Percentiles rank a stretch among this genome's conserved stretches.
These are phyloP conservation scores for Malus fusca DNA, from an alignment of 306 rosid species.

Conservation along the genomic window DNA sequence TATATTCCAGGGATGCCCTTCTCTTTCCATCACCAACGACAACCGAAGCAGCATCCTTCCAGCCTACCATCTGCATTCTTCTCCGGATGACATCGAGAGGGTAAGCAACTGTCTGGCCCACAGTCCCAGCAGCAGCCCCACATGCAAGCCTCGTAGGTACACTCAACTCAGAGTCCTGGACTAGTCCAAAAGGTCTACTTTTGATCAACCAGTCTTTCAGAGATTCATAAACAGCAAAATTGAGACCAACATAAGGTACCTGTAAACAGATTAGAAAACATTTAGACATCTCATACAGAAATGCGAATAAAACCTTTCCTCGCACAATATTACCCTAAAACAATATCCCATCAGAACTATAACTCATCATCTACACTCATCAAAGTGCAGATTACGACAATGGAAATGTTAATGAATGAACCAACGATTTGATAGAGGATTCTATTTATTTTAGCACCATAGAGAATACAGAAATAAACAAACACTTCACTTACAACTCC, in stretches of 20 bases:
- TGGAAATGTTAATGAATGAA: not conserved
- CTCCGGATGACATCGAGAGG: constrained; percentile 49
- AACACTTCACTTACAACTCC: constrained; percentile 53
- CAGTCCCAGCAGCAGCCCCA: constrained; percentile 52
- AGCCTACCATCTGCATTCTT: constrained; percentile 53
- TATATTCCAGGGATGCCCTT: constrained; percentile 24
- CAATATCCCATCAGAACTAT: not conserved
- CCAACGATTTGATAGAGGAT: not conserved
- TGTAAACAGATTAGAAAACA: constrained; percentile 10
- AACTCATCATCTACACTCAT: not conserved
- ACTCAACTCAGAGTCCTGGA: constrained; percentile 31
- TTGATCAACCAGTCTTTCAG: constrained; percentile 39
- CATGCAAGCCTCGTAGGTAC: constrained; percentile 40
- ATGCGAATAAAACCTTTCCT: not conserved
- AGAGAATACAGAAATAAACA: not conserved
- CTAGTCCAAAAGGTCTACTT: constrained; percentile 27
- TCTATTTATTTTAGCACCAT: not conserved
- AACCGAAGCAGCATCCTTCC: constrained; percentile 36
- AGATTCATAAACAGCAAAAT: constrained; percentile 44
- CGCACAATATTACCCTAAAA: not conserved
- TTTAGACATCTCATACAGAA: not conserved
- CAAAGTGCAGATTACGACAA: not conserved
- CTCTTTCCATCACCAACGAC: constrained; percentile 34
- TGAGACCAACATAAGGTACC: constrained; percentile 48
- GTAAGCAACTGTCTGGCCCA: constrained; percentile 49